Conservation (phyloP, 208 protist genomes). For the Crithidia expoeki region DNA sequence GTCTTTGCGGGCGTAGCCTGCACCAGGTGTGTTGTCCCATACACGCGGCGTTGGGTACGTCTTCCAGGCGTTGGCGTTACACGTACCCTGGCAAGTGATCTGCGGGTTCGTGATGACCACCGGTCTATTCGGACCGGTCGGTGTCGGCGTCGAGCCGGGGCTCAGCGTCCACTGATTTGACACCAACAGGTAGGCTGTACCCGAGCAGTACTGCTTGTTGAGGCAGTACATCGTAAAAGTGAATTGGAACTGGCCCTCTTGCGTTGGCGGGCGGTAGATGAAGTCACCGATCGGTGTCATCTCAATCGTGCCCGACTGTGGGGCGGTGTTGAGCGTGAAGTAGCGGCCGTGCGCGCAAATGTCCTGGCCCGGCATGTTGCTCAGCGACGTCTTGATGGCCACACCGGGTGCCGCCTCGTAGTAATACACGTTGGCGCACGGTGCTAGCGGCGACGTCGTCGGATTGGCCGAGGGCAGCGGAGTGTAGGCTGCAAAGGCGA, state of each 20-base stretch:
- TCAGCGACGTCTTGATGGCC: slow-evolving; percentile 64
- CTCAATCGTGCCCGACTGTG: slow-evolving; percentile 49
- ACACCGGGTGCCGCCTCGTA: slow-evolving; percentile 57
- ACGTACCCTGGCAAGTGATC: slow-evolving; percentile 77
- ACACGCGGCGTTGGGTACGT: slow-evolving; percentile 58
- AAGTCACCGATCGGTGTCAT: slow-evolving; percentile 74
- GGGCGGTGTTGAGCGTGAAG: slow-evolving; percentile 58
- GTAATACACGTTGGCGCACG: slow-evolving; percentile 82
- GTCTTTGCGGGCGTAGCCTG: slow-evolving; percentile 59
- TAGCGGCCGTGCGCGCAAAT: slow-evolving; percentile 71
- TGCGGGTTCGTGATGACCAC: slow-evolving; percentile 51
- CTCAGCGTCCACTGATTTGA: slow-evolving; percentile 49
- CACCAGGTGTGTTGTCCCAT: slow-evolving; percentile 70
- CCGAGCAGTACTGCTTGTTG: slow-evolving; percentile 56
- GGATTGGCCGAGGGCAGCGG: slow-evolving; percentile 23
- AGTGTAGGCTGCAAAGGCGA: slow-evolving; percentile 60
- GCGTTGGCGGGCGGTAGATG: slow-evolving; percentile 50
- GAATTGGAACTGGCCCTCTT: slow-evolving; percentile 54
- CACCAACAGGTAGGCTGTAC: slow-evolving; percentile 72
- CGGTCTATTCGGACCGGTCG: slow-evolving; percentile 8
- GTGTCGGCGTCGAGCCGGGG: slow-evolving; percentile 31
- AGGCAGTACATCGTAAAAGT: slow-evolving; percentile 80
- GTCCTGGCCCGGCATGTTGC: slow-evolving; percentile 57
- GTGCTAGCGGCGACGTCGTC: slow-evolving; percentile 35
- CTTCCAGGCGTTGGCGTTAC: slow-evolving; percentile 69